Evolutionary conservation across 768 basidiomycete genomes (phyloP), one percentile per base, ranked within the genome.

Genomic region (Hygrocybe punicea): DNA sequence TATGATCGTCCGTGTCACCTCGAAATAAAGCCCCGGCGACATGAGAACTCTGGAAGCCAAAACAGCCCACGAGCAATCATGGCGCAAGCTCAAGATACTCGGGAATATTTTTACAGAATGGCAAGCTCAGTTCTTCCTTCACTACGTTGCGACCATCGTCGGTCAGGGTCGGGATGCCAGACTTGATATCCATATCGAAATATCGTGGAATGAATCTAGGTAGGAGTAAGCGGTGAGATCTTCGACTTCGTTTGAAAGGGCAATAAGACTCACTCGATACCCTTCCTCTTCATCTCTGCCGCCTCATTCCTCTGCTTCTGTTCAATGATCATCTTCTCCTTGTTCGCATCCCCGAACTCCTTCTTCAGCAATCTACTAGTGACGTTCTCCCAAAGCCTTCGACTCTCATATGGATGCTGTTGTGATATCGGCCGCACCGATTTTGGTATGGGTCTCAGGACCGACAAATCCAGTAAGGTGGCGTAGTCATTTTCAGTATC

Each of bases 221-320:
- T 37, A 6, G 37, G 25, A 52, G 47, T 9, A 53, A 42, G 14
- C 40, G 17, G 48, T 13, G 42, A 55, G 51, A 33, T 44, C 36
- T 16, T 11, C 25, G 34, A 23, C n/a, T n/a, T n/a, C 37, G 19
- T 19, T 55, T 17, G 29, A 39, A 51, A 33, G 48, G 45, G 33
- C 44, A 19, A 19, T 2, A 51, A 54, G 8, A 88, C 91, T 77
- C 65, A 96, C 91, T 82, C 79, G 29, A 83, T 70, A 16, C 88
- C 91, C 56, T 84, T 88, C 69, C 79, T 81, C 78, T 92, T 95
- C 73, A 93, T 79, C 69, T 93, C 91, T 10, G 87, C 89, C 6
- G 93, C 91, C 33, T 85, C 82, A 58, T 98, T 94, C 51, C 97
- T 77, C 78, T 98, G 97, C 67, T 69, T 82, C 80, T 98, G 96